These are phyloP conservation scores for Paraglomus brasilianum DNA, from an alignment of 192 early-diverging fungal genomes.

Conservation along the genomic window DNA sequence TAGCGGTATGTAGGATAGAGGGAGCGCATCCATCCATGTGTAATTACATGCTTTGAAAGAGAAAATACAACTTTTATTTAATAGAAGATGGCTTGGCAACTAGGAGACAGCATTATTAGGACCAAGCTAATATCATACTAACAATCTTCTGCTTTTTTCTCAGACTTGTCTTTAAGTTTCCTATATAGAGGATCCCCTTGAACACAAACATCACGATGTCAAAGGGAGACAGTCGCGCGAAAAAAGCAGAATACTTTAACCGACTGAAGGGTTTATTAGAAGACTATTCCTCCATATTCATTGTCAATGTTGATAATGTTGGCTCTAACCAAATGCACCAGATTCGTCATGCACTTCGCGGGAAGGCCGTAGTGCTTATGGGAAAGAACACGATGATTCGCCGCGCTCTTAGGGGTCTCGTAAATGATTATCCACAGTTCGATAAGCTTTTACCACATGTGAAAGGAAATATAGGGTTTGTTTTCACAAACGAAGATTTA, in stretches of 20 bases:
- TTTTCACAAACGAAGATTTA: conserved; percentile 98
- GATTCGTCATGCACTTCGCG: conserved; percentile 88
- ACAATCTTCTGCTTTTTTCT: background rate
- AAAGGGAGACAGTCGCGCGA: conserved; percentile 90
- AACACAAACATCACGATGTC: conserved; percentile 80
- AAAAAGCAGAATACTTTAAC: conserved; percentile 95
- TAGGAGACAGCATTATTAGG: too few species aligned
- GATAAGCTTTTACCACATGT: conserved; percentile 83
- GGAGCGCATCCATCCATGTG: too few species aligned
- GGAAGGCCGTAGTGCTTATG: conserved; percentile 92
- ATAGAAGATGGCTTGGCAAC: too few species aligned
- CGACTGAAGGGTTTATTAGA: conserved; percentile 89
- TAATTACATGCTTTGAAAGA: too few species aligned
- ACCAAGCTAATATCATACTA: too few species aligned
- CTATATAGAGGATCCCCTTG: conserved; percentile 53
- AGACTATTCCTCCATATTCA: conserved; percentile 95
- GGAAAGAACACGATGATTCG: conserved; percentile 99
- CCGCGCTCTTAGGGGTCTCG: conserved; percentile 65
- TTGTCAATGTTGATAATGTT: conserved; percentile 99
- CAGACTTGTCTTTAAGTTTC: conserved; percentile 32
- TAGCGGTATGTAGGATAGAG: too few species aligned
- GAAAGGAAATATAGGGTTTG: conserved; percentile 97
- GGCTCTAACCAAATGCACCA: conserved; percentile 99
- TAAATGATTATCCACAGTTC: conserved; percentile 77
- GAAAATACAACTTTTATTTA: too few species aligned